phyloP scores from a whole-genome alignment of 768 basidiomycete species.

The Collybia sordida region DNA sequence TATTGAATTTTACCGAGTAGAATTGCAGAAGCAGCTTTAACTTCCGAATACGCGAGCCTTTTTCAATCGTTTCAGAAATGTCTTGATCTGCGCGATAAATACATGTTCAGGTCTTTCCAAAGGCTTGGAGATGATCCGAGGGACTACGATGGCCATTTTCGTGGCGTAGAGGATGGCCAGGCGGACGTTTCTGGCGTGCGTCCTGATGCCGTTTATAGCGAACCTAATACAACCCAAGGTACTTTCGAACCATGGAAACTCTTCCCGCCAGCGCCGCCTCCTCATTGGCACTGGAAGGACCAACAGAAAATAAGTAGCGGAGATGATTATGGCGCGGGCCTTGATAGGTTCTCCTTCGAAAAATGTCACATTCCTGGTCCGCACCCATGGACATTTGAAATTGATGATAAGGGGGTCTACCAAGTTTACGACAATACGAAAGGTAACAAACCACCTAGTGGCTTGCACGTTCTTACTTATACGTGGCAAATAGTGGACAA shows the following conservation, averaged over 20 bases:
- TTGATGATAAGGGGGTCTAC: constrained; percentile 90
- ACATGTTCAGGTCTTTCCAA: constrained; percentile 85
- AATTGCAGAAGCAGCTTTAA: constrained; percentile 29
- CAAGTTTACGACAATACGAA: constrained; percentile 66
- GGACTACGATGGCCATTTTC: constrained; percentile 83
- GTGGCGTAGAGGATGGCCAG: constrained; percentile 60
- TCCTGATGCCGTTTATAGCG: constrained; percentile 50
- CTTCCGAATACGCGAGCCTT: constrained; percentile 51
- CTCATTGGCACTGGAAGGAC: constrained; percentile 90
- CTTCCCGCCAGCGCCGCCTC: constrained; percentile 91
- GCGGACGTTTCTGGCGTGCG: constrained; percentile 68
- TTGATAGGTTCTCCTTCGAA: constrained; percentile 65
- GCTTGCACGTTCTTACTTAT: background rate
- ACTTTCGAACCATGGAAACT: constrained; percentile 73
- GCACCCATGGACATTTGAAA: constrained; percentile 61
- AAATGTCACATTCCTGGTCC: constrained; percentile 72
- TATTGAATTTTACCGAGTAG: background rate
- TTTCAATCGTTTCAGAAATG: constrained; percentile 80
- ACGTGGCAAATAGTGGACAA: constrained; percentile 24
- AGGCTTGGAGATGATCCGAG: constrained; percentile 93
- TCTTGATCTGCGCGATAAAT: constrained; percentile 92
- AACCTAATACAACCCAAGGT: constrained; percentile 22
- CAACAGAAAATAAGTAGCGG: constrained; percentile 44
- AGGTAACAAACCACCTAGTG: constrained; percentile 22
- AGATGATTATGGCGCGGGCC: constrained; percentile 20